A percentile compares a stretch with the other conserved stretches of the same genome.
These are phyloP conservation scores for Spathaspora sp. DNA, from an alignment of 1,139 yeast species.

Conservation along the genomic window DNA sequence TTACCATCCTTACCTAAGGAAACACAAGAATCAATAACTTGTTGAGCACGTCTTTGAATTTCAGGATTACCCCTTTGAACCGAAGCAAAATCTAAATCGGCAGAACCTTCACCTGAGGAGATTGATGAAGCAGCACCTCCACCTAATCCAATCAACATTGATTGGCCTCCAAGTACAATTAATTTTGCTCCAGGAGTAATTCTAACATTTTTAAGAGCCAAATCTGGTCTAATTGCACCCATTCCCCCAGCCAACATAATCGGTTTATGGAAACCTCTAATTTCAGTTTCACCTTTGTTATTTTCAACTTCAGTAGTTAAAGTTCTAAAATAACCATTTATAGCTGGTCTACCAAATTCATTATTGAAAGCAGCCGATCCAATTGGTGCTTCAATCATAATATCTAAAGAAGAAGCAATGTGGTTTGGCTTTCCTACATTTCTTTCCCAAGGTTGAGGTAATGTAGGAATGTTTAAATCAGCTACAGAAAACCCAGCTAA, in stretches of 20 bases:
- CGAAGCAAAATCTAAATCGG: constrained; percentile 95
- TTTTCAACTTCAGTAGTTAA: constrained; percentile 76
- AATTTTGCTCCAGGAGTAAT: constrained; percentile 92
- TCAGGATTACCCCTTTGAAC: constrained; percentile 99
- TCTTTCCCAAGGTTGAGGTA: constrained; percentile 93
- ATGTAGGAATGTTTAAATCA: constrained; percentile 82
- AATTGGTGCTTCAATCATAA: constrained; percentile 95
- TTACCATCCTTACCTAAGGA: constrained; percentile 69
- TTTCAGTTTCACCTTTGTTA: constrained; percentile 61
- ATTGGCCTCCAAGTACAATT: constrained; percentile 96
- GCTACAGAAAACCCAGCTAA: constrained; percentile 90
- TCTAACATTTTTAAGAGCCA: constrained; percentile 82
- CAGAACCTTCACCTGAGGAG: constrained; percentile 94
- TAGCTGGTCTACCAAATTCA: constrained; percentile 98
- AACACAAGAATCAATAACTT: constrained; percentile 92
- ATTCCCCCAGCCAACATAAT: constrained; percentile 99
- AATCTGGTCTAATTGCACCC: constrained; percentile 93
- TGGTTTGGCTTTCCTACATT: constrained; percentile 86
- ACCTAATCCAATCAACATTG: constrained; percentile 98
- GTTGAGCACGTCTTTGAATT: constrained; percentile 98
- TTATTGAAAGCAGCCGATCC: constrained; percentile 99
- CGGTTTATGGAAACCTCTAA: constrained; percentile 98
- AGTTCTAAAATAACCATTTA: constrained; percentile 95
- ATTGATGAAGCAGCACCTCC: constrained; percentile 99
- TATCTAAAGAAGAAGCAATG: constrained; percentile 89